Conservation (phyloP, 495 filamentous ascomycete species). For the Penicillium pulvis region DNA sequence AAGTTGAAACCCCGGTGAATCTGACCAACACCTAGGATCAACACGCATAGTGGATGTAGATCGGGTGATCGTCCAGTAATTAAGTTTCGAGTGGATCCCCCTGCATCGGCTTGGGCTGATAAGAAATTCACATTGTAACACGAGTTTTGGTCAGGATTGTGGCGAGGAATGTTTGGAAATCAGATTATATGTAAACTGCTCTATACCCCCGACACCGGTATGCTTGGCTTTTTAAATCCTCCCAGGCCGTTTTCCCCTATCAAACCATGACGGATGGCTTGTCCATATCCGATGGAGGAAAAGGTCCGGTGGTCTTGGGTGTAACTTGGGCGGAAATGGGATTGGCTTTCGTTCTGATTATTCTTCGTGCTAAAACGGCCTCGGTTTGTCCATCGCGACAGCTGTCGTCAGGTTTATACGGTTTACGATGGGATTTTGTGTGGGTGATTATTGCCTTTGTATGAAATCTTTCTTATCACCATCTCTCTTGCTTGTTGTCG, state of each 20-base stretch:
- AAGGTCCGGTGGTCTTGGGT: slow-evolving; percentile 27
- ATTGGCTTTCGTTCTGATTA: slow-evolving; percentile 25
- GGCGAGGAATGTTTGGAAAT: not conserved
- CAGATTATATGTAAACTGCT: not conserved
- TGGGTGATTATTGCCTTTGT: slow-evolving; percentile 33
- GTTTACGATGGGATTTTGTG: slow-evolving; percentile 32
- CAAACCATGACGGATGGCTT: slow-evolving; percentile 7
- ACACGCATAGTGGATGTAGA: not conserved
- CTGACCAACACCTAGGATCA: no score
- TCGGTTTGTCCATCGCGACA: slow-evolving; percentile 18
- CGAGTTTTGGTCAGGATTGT: not conserved
- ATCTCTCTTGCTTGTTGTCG: not conserved
- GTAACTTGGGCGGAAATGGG: slow-evolving; percentile 32
- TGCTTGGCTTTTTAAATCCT: not conserved
- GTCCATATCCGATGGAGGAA: slow-evolving; percentile 20
- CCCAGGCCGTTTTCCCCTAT: not conserved
- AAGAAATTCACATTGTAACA: not conserved
- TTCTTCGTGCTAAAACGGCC: slow-evolving; percentile 29
- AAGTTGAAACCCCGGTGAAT: not conserved
- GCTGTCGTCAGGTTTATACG: slow-evolving; percentile 15
- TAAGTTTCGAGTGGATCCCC: not conserved
- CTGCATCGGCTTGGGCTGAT: not conserved
- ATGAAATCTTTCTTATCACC: not conserved
- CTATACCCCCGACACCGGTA: not conserved
- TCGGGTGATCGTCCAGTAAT: not conserved